phyloP scores from a whole-genome alignment of 2,329 filamentous ascomycete genomes.

The Aureobasidium pullulans region DNA sequence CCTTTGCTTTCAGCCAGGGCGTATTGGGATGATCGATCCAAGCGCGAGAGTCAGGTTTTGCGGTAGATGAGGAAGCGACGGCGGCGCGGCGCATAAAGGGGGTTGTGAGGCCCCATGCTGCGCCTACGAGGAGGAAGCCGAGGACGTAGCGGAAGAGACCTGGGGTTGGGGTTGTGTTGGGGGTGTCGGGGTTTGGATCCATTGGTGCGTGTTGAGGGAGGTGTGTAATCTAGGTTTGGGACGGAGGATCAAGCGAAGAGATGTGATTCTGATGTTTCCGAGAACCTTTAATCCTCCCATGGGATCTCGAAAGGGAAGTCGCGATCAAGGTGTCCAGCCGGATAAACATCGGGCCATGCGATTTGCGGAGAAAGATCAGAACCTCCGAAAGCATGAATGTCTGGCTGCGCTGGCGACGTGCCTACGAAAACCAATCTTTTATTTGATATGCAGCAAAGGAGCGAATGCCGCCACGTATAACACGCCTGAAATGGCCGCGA shows the following conservation, averaged over 20 bases:
- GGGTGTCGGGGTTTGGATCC: conserved; percentile 26
- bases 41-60: conserved; percentile 35
- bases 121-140: background rate
- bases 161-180: conserved; percentile 17
- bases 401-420: no score
- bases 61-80: conserved; percentile 45
- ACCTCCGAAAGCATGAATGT: background rate
- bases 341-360: background rate
- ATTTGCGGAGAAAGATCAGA: background rate
- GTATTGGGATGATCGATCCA: conserved; percentile 36
- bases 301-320: background rate
- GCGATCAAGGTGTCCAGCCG: background rate
- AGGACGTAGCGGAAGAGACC: background rate
- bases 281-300: background rate
- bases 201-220: conserved; percentile 13
- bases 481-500: conserved; percentile 4
- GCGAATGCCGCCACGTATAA: conserved; percentile 12
- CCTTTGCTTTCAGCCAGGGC: conserved; percentile 55
- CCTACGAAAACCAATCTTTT: background rate
- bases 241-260: background rate
- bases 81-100: conserved; percentile 83
- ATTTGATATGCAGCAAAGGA: background rate
- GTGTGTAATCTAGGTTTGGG: background rate
- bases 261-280: background rate
- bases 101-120: conserved; percentile 63